A percentile compares a stretch with the other conserved stretches of the same genome.
Evolutionary conservation across 768 basidiomycete genomes (phyloP).

Genomic region (Serendipita sp.): DNA sequence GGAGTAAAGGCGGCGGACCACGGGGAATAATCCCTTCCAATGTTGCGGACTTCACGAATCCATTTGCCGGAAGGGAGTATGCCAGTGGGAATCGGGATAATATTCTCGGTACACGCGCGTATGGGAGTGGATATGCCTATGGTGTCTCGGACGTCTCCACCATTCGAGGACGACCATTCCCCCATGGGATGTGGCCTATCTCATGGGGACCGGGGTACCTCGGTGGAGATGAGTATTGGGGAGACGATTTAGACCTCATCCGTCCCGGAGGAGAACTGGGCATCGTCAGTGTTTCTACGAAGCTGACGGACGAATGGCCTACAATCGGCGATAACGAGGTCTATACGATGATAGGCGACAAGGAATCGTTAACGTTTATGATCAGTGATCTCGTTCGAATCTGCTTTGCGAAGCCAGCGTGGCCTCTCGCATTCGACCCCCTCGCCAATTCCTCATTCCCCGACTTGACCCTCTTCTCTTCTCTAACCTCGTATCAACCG

Average conservation of each 20-base stretch:
- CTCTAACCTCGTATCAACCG: not conserved
- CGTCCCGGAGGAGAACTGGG: conserved; percentile 7
- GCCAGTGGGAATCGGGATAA: conserved; percentile 1
- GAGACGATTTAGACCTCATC: not conserved
- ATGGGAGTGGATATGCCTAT: conserved; percentile 9
- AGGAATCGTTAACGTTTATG: not conserved
- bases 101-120: conserved; percentile 3
- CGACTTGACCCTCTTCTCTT: too few species aligned
- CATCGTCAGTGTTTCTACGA: too few species aligned
- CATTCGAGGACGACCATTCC: not conserved
- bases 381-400: conserved; percentile 2
- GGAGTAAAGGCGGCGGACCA: not conserved
- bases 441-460: not conserved
- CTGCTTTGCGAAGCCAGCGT: not conserved
- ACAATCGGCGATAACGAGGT: not conserved
- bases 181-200: conserved; percentile 6
- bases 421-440: not conserved
- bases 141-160: not conserved
- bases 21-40: not conserved
- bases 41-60: not conserved
- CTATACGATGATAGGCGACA: conserved; percentile 7
- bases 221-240: not conserved
- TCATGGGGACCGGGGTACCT: conserved; percentile 4
- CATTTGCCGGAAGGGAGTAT: conserved; percentile 3
- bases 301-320: not conserved